A percentile compares a stretch with the other conserved stretches of the same genome.
Conservation (phyloP, 1,284 basidiomycete genomes). For the Clitocybe nebularis region DNA sequence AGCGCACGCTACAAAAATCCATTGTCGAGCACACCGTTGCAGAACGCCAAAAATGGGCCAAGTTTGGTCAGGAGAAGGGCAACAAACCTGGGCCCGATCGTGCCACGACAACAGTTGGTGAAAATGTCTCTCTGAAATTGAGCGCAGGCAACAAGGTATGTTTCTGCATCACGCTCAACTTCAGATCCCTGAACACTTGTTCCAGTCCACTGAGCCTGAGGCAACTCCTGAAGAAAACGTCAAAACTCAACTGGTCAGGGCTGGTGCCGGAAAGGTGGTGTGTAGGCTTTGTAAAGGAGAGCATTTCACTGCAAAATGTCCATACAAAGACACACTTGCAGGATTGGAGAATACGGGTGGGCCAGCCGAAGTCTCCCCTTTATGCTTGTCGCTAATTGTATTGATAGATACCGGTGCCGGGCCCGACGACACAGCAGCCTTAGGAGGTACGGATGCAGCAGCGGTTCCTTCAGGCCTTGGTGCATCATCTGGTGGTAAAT, state of each 20-base stretch:
- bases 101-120: constrained; percentile 94
- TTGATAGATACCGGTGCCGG: constrained; percentile 41
- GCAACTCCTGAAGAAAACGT: constrained; percentile 67
- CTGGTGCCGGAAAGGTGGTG: constrained; percentile 83
- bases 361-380: constrained; percentile 17
- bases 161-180: constrained; percentile 1
- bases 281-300: constrained; percentile 96
- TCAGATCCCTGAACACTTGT: background rate
- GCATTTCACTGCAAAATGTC: constrained; percentile 98
- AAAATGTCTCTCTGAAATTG: constrained; percentile 85
- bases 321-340: constrained; percentile 92
- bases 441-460: constrained; percentile 33
- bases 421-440: constrained; percentile 51
- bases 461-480: constrained; percentile 31
- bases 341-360: constrained; percentile 66
- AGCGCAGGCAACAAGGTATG: constrained; percentile 80
- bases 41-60: constrained; percentile 89
- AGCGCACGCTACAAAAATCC: constrained; percentile 87
- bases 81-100: constrained; percentile 88
- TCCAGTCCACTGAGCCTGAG: constrained; percentile 49
- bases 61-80: constrained; percentile 93
- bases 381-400: constrained; percentile 4
- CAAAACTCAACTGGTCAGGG: constrained; percentile 65
- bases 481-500: constrained; percentile 62
- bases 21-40: constrained; percentile 93